These are phyloP conservation scores for Scleromitrula shiraiana DNA, from an alignment of 2,329 filamentous ascomycete genomes.

Conservation along the genomic window DNA sequence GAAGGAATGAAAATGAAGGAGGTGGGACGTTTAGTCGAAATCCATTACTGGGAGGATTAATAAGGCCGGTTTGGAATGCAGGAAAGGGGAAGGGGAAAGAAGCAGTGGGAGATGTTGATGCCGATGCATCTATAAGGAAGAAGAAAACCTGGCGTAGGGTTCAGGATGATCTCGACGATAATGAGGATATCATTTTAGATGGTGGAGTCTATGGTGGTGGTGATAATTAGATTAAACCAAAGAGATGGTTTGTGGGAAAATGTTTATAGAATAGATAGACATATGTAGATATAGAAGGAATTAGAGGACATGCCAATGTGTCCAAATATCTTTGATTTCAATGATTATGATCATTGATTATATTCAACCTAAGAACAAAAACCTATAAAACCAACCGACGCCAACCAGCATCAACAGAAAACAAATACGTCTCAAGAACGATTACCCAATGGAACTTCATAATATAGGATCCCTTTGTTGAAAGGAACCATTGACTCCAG, in stretches of 20 bases:
- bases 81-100: constrained; percentile 27
- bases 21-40: constrained; percentile 30
- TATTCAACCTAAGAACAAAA: too few relatives aligned
- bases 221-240: constrained; percentile 9
- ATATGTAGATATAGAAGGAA: neutral
- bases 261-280: neutral
- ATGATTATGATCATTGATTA: too few relatives aligned
- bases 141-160: constrained; percentile 34
- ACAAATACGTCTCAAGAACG: too few relatives aligned
- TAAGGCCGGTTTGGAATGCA: constrained; percentile 28
- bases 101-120: constrained; percentile 13
- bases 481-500: too few relatives aligned
- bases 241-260: constrained; percentile 12
- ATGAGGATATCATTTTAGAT: constrained; percentile 34
- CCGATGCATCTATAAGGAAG: constrained; percentile 15
- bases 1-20: constrained; percentile 16
- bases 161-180: constrained; percentile 35
- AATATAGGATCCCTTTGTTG: too few relatives aligned
- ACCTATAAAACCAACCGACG: too few relatives aligned
- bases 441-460: too few relatives aligned
- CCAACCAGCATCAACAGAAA: too few relatives aligned
- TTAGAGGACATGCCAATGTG: too few relatives aligned
- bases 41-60: constrained; percentile 29
- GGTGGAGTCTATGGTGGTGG: constrained; percentile 30
- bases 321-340: too few relatives aligned